These are phyloP conservation scores for Phytophthora litchii DNA, from an alignment of 352 stramenopile species.

Conservation along the genomic window DNA sequence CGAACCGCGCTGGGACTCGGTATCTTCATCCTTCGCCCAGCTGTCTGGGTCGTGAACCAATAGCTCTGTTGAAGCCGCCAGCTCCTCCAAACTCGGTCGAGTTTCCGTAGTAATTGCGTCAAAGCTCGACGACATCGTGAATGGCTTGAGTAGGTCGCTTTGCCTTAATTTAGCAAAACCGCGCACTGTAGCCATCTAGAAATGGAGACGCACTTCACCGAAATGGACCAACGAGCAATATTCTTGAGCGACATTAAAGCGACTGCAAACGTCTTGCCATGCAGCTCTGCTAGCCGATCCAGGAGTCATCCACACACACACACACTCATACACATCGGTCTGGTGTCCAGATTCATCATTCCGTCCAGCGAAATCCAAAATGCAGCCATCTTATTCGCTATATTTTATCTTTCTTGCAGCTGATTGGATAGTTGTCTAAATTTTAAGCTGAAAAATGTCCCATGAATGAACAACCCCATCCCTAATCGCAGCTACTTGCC, in stretches of 20 bases:
- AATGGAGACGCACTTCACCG: constrained; percentile 2
- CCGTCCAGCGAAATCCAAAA: constrained; percentile 20
- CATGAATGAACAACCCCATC: constrained; percentile 8
- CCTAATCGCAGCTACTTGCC: constrained; percentile 1
- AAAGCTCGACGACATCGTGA: constrained; percentile 9
- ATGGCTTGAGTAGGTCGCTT: background rate
- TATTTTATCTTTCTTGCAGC: background rate
- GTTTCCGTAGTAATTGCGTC: constrained; percentile 1
- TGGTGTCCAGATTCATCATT: too few relatives aligned
- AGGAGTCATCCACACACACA: too few relatives aligned
- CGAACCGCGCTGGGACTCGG: constrained; percentile 3
- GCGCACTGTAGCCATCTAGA: constrained; percentile 18
- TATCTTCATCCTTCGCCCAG: constrained; percentile 14
- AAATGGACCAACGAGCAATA: too few relatives aligned
- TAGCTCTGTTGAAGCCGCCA: constrained; percentile 3
- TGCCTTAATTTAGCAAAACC: constrained; percentile 15
- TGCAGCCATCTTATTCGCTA: constrained; percentile 3
- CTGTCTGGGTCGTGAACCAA: constrained; percentile 15
- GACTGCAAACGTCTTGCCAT: background rate
- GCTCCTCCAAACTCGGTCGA: constrained; percentile 12
- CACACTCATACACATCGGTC: too few relatives aligned
- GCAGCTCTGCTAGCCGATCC: background rate
- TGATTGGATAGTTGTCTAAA: constrained; percentile 6
- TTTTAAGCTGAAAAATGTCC: constrained; percentile 13
- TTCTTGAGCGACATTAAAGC: background rate